These are phyloP conservation scores for Chrysanthemum seticuspe DNA, from an alignment of 129 eudicot species.

Conservation along the genomic window DNA sequence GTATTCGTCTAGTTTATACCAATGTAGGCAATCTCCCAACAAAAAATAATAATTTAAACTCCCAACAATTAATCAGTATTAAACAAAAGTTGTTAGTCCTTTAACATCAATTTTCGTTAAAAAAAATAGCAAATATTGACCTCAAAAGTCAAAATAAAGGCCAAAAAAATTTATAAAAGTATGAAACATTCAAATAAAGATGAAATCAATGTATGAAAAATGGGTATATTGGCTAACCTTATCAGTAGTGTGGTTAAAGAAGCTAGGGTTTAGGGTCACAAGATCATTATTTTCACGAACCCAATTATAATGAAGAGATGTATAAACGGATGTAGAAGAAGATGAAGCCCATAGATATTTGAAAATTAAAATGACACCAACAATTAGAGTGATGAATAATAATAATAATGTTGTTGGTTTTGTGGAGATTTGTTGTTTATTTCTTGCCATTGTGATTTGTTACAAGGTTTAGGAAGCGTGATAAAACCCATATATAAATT, in stretches of 20 bases:
- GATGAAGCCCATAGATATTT: conserved; percentile 49
- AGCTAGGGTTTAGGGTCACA: conserved; percentile 27
- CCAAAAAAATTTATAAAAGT: background rate
- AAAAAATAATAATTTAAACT: background rate
- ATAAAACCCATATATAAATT: conserved; percentile 17
- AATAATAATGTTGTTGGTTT: conserved; percentile 34
- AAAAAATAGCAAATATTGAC: background rate
- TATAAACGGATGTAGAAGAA: conserved; percentile 24
- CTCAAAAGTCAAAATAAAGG: conserved; percentile 11
- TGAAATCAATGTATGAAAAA: background rate
- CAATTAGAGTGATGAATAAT: conserved; percentile 31
- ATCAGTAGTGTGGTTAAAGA: conserved; percentile 17
- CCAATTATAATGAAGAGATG: conserved; percentile 32
- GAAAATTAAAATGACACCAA: conserved; percentile 34
- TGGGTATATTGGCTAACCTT: conserved; percentile 24
- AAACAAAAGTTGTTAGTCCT: background rate
- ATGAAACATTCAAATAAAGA: background rate
- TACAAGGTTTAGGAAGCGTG: conserved; percentile 8
- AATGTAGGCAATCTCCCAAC: too few relatives aligned
- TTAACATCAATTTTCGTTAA: background rate
- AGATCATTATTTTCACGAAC: conserved; percentile 33
- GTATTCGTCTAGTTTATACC: too few relatives aligned
- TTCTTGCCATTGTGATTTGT: conserved; percentile 30
- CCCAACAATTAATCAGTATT: background rate
- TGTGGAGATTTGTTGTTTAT: conserved; percentile 35